Evolutionary conservation across 2,329 filamentous ascomycete genomes (phyloP), one percentile per base, ranked within the genome.

Genomic region (Diaporthe destruens): DNA sequence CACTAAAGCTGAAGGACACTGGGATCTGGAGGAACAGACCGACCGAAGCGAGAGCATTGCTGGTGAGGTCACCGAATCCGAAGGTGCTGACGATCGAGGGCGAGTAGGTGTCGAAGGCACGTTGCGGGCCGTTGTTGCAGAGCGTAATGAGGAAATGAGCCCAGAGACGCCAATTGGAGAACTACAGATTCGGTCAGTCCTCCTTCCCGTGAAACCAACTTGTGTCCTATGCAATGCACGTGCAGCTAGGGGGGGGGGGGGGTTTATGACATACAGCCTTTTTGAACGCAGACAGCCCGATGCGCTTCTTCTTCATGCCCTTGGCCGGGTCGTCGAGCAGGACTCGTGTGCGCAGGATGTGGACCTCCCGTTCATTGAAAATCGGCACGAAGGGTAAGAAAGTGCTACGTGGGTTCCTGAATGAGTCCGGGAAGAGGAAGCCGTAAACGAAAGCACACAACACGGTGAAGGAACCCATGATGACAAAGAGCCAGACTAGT

Each of bases 11-110:
- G 73, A 84, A 89, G 0, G 86, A 87, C 0, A 86, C 82, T 0
- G 87, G 87, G 5, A 89, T 84, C 79, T 88, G 84, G 0, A 87
- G 77, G 75, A 86, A 87, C 12, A 87, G 83, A 78, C 87, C 87
- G 12, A 90, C 87, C 0, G 87, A 86, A 0, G 87, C 74, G 47
- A 76, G 34, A 3, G 88, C 88, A 72, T 90, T 90, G 59, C 84
- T 84, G 0, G 78, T 80, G 3, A 90, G 82, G 0, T 79, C 77
- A 5, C 77, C 79, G 74, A 88, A 90, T 0, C 88, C 88, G 59
- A 90, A 86, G 14, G 82, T 83, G 65, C 80, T 84, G 71, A 90
- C 86, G 59, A 90, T 85, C 7, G 85, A 85, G 0, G 88, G 88
- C 0, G 86, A 84, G 74, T 90, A 89, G 5, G 87, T 86, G 69